Base-by-base conservation (phyloP, 2,329 filamentous ascomycete genomes). In the Sordariomycetes sp. region DNA sequence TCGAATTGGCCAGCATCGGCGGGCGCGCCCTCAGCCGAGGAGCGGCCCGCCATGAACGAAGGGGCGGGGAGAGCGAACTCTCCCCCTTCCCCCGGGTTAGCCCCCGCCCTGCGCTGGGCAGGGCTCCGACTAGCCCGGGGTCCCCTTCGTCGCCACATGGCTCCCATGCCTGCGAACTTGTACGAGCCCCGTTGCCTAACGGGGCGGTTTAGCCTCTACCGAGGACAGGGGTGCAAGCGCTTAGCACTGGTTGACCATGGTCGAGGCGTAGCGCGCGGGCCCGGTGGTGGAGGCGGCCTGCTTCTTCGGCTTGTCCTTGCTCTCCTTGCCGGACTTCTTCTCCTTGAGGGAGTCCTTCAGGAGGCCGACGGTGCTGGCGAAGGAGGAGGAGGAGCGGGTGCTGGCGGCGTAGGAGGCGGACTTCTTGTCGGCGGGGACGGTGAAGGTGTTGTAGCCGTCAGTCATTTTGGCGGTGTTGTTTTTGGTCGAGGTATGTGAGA, bases 371-470 rank as follows among this genome's bases (percentile, higher is more conserved):
- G 56, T 53, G 56, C 56, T 58, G n/a, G 56, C 32, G 50, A 58
- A 58, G 50, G 48, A 52, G 57, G 24, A 43, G 16, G 40, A 34
- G n/a, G 58, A 60, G 53, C 34, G 57, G 10, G 56, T 50, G 14
- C 53, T 53, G 20, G 34, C 58, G 37, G 25, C 28, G 11, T 32
- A 22, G 24, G 28, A 5, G 16, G 48, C 11, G 7, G 58, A 16
- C 24, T 32, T 25, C 37, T 58, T 54, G 53, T 35, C 34, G 20
- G 20, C 34, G 22, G 37, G 7, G 16, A 37, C n/a, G 32, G 14
- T 28, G 18, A 43, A 22, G 10, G 53, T 50, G 46, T 50, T 50
- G 18, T 50, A 22, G n/a, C 20, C 20, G 46, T 50, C 14, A 12
- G 20, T 24, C 46, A 50, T 50, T 7, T 50, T 50, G 46, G 20